Percentiles rank a stretch among this genome's conserved stretches.
Evolutionary conservation across 257 asterid species (phyloP).

Genomic region (Solanum chiquidenum): DNA sequence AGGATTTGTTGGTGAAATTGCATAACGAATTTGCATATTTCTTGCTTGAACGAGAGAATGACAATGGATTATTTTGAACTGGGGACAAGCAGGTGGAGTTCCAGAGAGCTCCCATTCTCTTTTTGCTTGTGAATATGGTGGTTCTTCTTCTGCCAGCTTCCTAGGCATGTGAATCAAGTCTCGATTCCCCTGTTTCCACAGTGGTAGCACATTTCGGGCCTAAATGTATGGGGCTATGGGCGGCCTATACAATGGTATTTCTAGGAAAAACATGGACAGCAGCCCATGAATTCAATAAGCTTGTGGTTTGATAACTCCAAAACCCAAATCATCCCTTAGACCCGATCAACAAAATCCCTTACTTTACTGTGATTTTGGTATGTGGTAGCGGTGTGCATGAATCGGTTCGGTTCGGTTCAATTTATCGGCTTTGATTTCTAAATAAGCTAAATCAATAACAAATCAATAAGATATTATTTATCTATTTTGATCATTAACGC

Average conservation of each 20-base stretch:
- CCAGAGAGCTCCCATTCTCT: constrained; percentile 28
- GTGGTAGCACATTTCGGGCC: not conserved
- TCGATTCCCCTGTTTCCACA: not conserved
- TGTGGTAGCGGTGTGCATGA: not conserved
- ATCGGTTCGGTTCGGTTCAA: too few species aligned
- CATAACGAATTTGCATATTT: not conserved
- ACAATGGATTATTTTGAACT: constrained; percentile 3
- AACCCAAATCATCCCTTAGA: not conserved
- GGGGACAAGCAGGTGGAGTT: constrained; percentile 9
- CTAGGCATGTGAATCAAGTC: not conserved
- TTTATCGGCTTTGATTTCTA: too few species aligned
- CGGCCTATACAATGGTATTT: not conserved
- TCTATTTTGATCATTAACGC: too few species aligned
- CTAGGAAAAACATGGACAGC: not conserved
- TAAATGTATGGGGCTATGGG: not conserved
- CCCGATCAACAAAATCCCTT: not conserved
- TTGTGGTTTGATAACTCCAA: not conserved
- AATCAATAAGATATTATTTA: too few species aligned
- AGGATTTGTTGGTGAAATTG: constrained; percentile 2
- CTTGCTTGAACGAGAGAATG: constrained; percentile 10
- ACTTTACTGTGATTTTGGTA: not conserved
- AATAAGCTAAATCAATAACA: too few species aligned
- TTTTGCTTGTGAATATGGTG: not conserved
- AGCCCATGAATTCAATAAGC: not conserved
- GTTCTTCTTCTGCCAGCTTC: not conserved